These are phyloP conservation scores for Galerina marginata DNA, from an alignment of 768 basidiomycete species.

Conservation along the genomic window DNA sequence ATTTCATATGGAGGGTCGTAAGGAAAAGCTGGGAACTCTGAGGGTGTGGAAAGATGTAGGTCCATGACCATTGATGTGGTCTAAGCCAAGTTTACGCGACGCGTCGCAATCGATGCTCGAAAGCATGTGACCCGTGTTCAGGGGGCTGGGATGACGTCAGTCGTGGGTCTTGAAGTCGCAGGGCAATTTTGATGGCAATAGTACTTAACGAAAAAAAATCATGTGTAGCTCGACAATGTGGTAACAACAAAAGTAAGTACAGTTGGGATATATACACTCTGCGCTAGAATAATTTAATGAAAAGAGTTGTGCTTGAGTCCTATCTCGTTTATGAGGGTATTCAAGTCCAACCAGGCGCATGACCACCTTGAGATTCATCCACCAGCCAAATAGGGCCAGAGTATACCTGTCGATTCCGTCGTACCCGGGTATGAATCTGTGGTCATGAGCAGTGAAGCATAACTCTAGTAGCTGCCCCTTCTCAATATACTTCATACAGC, in stretches of 20 bases:
- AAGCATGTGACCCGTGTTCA: slow-evolving; percentile 24
- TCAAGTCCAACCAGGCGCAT: background rate
- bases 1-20: slow-evolving; percentile 84
- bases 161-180: background rate
- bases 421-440: slow-evolving; percentile 6
- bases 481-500: slow-evolving; percentile 16
- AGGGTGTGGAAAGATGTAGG: slow-evolving; percentile 65
- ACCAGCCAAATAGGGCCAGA: slow-evolving; percentile 4
- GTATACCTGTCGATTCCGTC: slow-evolving; percentile 1
- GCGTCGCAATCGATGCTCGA: background rate
- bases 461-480: slow-evolving; percentile 4
- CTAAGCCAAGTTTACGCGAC: background rate
- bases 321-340: slow-evolving; percentile 8
- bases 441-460: slow-evolving; percentile 9
- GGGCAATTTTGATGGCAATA: no score
- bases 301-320: background rate
- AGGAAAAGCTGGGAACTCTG: slow-evolving; percentile 79
- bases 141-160: slow-evolving; percentile 11
- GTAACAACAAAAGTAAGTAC: slow-evolving; percentile 3
- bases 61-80: slow-evolving; percentile 22
- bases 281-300: background rate
- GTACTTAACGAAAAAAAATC: background rate
- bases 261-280: slow-evolving; percentile 5
- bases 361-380: slow-evolving; percentile 9
- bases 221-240: background rate